Evolutionary conservation across 805 yeast species (phyloP), one percentile per base, ranked within the genome.

Genomic region (Hanseniaspora vineae): DNA sequence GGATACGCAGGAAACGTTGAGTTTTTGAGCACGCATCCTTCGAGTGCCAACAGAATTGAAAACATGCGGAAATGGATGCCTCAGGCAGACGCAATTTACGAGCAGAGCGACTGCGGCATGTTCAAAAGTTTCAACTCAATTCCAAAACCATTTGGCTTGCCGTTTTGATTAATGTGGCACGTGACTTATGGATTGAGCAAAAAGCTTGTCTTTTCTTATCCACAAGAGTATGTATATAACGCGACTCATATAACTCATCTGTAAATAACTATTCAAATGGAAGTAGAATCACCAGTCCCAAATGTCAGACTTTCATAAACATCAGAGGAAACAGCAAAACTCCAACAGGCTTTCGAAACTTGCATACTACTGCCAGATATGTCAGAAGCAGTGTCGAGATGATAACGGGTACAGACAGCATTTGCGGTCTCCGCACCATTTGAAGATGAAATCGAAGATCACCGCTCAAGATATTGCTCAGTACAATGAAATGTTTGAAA

Each of bases 391-490:
- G 66, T 89, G 97, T 61, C 69, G 97, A 48, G 99, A 94, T 61
- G 95, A 84, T 52, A 90, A 92, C 65, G 99, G 98, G 23, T 92
- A 84, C 69, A 82, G 84, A 57, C 83, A 90, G 57, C 99, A 92
- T 62, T 72, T 81, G n/a, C 71, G 73, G 52, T 80, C 95, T n/a
- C 86, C 84, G 42, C 70, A 84, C 1, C 99, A 92, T 60, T 64
- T 75, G 44, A 74, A 76, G 17, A 76, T 75, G 46, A 74, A 84
- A 42, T 63, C 71, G 17, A 68, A 71, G 5, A 61, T 77, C 6
- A 72, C 73, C 0, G 66, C 68, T 6, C 64, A 64, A 13, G 75
- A 77, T 15, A 68, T 86, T 1, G 77, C 73, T 13, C 72, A 75
- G 35, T 89, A 68, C 58, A 78, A 92, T 2, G 56, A 59, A 1